phyloP scores from a whole-genome alignment of 768 basidiomycete species.

The Phallus indusiatus region DNA sequence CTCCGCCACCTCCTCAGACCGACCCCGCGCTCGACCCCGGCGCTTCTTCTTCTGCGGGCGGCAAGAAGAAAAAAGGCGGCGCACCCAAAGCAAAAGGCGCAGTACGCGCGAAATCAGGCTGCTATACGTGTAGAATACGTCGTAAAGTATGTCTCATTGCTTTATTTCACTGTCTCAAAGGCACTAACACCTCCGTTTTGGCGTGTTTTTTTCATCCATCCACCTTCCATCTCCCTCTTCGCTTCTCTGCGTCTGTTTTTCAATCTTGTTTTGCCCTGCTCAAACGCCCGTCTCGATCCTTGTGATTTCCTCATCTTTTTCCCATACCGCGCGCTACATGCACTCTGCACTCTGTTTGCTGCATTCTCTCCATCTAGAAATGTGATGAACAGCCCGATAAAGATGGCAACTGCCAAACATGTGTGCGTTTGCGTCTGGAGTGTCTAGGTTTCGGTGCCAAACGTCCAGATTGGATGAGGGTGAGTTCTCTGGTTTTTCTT shows the following conservation, averaged over 20 bases:
- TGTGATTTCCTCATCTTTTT: background rate
- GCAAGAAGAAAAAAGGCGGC: slow-evolving; percentile 31
- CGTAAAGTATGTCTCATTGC: slow-evolving; percentile 49
- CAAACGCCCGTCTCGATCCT: slow-evolving; percentile 4
- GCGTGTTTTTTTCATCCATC: slow-evolving; percentile 12
- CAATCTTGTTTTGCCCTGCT: background rate
- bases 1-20: slow-evolving; percentile 24
- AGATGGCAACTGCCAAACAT: slow-evolving; percentile 63
- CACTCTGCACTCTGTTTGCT: slow-evolving; percentile 13
- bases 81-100: slow-evolving; percentile 72
- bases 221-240: no score
- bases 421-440: slow-evolving; percentile 69
- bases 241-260: slow-evolving; percentile 3
- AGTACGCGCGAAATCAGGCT: slow-evolving; percentile 78
- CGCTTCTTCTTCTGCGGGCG: slow-evolving; percentile 8
- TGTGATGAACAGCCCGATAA: slow-evolving; percentile 67
- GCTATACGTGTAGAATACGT: slow-evolving; percentile 81
- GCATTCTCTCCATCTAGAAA: slow-evolving; percentile 47
- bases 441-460: slow-evolving; percentile 82
- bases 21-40: slow-evolving; percentile 25
- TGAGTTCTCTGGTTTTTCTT: slow-evolving; percentile 29
- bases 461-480: slow-evolving; percentile 78
- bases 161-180: slow-evolving; percentile 4
- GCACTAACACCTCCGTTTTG: slow-evolving; percentile 11
- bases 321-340: slow-evolving; percentile 9